Conservation (phyloP, 768 basidiomycete species). For the Pisolithus orientalis region DNA sequence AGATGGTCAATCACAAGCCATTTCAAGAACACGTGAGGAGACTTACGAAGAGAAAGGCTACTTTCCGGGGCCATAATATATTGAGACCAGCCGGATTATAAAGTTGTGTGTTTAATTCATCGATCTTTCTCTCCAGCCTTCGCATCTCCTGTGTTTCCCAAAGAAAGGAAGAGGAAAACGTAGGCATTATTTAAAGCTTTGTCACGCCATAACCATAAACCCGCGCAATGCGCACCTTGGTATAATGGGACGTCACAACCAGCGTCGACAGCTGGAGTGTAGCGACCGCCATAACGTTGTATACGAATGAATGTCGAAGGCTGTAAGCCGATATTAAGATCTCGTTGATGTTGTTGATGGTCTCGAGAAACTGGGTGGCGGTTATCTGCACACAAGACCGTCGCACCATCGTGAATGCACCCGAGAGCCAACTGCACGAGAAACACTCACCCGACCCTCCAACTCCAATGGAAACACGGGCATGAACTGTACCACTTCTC, state of each 20-base stretch:
- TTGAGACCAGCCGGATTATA: constrained; percentile 88
- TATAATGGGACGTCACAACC: constrained; percentile 70
- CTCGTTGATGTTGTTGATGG: constrained; percentile 88
- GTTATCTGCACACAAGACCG: constrained; percentile 54
- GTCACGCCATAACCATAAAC: too few species aligned
- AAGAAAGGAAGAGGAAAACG: constrained; percentile 1
- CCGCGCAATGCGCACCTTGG: constrained; percentile 47
- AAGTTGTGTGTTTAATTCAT: constrained; percentile 59
- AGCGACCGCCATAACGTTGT: constrained; percentile 74
- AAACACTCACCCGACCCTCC: constrained; percentile 73
- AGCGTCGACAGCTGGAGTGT: constrained; percentile 76
- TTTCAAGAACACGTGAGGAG: background rate
- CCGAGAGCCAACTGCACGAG: too few species aligned
- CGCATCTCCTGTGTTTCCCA: constrained; percentile 63
- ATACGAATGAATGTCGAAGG: constrained; percentile 59
- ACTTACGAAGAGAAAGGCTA: constrained; percentile 91
- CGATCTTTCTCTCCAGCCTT: constrained; percentile 55
- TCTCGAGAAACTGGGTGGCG: constrained; percentile 83
- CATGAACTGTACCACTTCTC: constrained; percentile 87
- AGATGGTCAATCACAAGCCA: constrained; percentile 1
- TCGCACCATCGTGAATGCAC: background rate
- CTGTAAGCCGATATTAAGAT: constrained; percentile 84
- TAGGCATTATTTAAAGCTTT: too few species aligned
- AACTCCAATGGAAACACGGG: constrained; percentile 87
- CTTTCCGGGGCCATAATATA: constrained; percentile 76